Percentiles rank a stretch among this genome's conserved stretches.
Evolutionary conservation across 1,284 basidiomycete species (phyloP).

Genomic region (Cryptococcus sp.): DNA sequence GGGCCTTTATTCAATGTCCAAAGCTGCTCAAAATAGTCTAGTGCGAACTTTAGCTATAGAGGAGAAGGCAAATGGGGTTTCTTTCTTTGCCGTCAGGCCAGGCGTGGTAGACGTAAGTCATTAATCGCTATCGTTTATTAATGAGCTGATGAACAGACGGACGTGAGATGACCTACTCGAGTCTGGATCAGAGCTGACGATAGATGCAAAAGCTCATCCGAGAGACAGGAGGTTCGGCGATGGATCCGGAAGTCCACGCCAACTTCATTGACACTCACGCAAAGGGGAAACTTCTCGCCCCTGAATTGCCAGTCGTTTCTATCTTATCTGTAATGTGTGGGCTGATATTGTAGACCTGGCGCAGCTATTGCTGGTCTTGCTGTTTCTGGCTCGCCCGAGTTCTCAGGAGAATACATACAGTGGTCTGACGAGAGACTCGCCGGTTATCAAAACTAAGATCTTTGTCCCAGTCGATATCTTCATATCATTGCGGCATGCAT

Average conservation of each 20-base stretch:
- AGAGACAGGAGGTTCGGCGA: constrained; percentile 35
- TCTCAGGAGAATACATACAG: constrained; percentile 51
- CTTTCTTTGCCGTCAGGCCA: constrained; percentile 51
- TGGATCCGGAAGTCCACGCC: constrained; percentile 44
- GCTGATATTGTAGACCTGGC: constrained; percentile 40
- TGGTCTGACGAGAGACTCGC: constrained; percentile 48
- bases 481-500: too few species aligned
- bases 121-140: too few species aligned
- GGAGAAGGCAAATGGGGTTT: constrained; percentile 47
- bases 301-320: constrained; percentile 38
- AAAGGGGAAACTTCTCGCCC: constrained; percentile 49
- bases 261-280: constrained; percentile 50
- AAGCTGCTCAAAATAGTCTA: constrained; percentile 54
- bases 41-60: constrained; percentile 52
- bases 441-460: too few species aligned
- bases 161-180: constrained; percentile 5
- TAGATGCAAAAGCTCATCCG: constrained; percentile 48
- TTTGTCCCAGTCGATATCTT: too few species aligned
- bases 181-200: constrained; percentile 1
- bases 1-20: constrained; percentile 51
- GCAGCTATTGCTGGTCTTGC: constrained; percentile 52
- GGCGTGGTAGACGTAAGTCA: constrained; percentile 52
- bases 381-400: constrained; percentile 32
- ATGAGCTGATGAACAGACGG: constrained; percentile 12
- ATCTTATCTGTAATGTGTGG: background rate